phyloP scores from a whole-genome alignment of 371 early-diverging fungal species.

The Amoeboaphelidium protococcarum region DNA sequence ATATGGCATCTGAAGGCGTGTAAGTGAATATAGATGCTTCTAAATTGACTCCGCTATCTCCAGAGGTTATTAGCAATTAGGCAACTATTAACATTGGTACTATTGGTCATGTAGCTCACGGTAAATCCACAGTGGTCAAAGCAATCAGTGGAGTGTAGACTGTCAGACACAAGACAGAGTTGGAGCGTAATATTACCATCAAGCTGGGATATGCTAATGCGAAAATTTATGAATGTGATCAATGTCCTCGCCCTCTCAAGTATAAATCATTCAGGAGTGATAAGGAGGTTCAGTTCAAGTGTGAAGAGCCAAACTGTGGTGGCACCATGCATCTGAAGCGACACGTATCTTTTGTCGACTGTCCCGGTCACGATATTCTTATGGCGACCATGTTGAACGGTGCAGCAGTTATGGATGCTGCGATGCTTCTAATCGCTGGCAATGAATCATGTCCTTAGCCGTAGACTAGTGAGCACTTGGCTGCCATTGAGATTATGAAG shows the following conservation, averaged over 20 bases:
- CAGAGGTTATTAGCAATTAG: constrained; percentile 83
- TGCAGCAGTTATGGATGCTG: constrained; percentile 99
- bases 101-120: constrained; percentile 99
- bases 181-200: constrained; percentile 99
- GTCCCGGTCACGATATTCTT: constrained; percentile 99
- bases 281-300: constrained; percentile 65
- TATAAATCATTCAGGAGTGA: constrained; percentile 64
- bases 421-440: constrained; percentile 94
- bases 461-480: constrained; percentile 98
- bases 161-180: constrained; percentile 96
- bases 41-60: constrained; percentile 39
- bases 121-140: constrained; percentile 98
- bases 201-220: constrained; percentile 99
- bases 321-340: constrained; percentile 64
- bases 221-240: constrained; percentile 89
- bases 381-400: constrained; percentile 99
- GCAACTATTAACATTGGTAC: constrained; percentile 99
- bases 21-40: constrained; percentile 2
- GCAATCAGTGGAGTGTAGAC: constrained; percentile 98
- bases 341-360: constrained; percentile 99
- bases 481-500: constrained; percentile 99
- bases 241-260: constrained; percentile 88
- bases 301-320: constrained; percentile 69
- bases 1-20: too few relatives aligned
- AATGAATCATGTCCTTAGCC: constrained; percentile 99